These are phyloP conservation scores for Blastobotrys niveus DNA, from an alignment of 1,139 yeast genomes.

Conservation along the genomic window DNA sequence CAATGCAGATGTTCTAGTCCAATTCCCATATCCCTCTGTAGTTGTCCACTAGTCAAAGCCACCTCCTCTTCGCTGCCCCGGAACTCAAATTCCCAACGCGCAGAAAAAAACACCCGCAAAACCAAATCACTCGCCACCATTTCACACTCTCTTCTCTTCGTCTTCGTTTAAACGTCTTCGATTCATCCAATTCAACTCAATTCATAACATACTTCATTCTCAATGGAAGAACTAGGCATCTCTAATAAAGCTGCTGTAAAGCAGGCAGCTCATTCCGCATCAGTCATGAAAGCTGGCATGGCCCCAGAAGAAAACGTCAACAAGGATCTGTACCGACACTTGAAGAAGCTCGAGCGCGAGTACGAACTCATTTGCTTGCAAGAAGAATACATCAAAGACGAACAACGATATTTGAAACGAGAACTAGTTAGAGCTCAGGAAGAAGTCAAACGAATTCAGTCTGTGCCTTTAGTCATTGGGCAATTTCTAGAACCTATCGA, in stretches of 20 bases:
- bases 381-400: conserved; percentile 96
- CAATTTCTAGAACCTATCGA: conserved; percentile 97
- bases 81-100: background rate
- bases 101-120: background rate
- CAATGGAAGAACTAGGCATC: conserved; percentile 12
- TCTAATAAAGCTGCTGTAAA: conserved; percentile 21
- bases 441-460: conserved; percentile 94
- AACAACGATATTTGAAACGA: conserved; percentile 90
- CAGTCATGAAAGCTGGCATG: background rate
- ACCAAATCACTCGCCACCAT: background rate
- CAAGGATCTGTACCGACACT: conserved; percentile 67
- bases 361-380: conserved; percentile 76
- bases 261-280: conserved; percentile 17
- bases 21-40: too few relatives aligned
- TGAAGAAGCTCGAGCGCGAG: conserved; percentile 86
- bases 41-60: too few relatives aligned
- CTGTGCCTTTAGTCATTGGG: conserved; percentile 97
- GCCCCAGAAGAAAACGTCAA: conserved; percentile 4
- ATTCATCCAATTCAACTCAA: background rate
- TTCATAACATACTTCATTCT: too few relatives aligned
- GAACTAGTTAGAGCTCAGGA: conserved; percentile 96
- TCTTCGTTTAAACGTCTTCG: background rate
- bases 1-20: too few relatives aligned
- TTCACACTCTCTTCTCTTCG: too few relatives aligned
- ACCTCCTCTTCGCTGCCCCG: too few relatives aligned